Base-by-base conservation (phyloP, 2,329 filamentous ascomycete genomes). In the Ceratocystis papillata region DNA sequence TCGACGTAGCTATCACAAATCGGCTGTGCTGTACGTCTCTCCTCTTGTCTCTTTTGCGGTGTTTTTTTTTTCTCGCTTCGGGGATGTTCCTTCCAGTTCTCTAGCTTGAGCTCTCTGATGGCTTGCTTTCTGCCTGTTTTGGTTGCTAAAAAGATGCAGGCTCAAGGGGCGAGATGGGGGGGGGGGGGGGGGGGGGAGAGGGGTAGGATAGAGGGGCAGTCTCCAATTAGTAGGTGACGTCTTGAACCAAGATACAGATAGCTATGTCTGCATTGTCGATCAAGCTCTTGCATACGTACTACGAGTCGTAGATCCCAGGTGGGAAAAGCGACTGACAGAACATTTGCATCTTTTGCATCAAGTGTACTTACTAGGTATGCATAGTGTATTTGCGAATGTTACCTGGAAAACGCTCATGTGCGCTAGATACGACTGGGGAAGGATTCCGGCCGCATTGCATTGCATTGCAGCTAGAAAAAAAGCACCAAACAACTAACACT, bases 201-300 rank as follows among this genome's bases (percentile, higher is more conserved):
- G 50, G 22, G 50, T 2, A 28, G 22, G 25, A 25, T 20, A 25
- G 17, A n/a, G 55, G 55, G 28, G 30, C 55, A 3, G 28, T n/a
- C 25, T 37, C 55, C 22, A 30, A 59, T 59, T 59, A 33, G 55
- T 37, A 59, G 28, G 28, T 59, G 28, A 59, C 28, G 33, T 37
- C 55, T 59, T 33, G 53, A 57, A 59, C 28, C 55, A 59, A 59
- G 55, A 59, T 59, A 59, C 55, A 59, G n/a, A 22, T 41, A 15
- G 37, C 37, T 25, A 28, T 17, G 30, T 37, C 28, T 59, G 30
- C 55, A 59, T 59, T 59, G 55, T 17, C 55, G 55, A 59, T 59
- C 55, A 59, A n/a, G 55, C 28, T 59, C 28, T n/a, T 59, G 55
- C 48, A 22, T 53, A 59, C 25, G 25, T 33, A 59, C 55, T 59